phyloP scores from a whole-genome alignment of 2,329 filamentous ascomycete genomes.

The Botrytis sinoallii region DNA sequence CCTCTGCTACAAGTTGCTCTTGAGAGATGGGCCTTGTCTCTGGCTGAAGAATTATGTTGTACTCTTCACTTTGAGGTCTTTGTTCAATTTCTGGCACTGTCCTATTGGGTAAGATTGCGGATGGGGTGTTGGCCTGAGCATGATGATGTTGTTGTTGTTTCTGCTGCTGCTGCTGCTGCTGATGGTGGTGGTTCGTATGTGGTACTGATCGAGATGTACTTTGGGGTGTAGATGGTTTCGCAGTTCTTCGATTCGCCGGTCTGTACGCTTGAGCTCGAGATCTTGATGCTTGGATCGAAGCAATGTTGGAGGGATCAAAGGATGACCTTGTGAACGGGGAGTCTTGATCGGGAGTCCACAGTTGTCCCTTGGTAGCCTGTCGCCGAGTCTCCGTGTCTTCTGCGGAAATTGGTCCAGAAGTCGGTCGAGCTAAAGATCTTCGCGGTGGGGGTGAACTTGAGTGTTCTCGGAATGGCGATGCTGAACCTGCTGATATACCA shows the following conservation, averaged over 20 bases:
- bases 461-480: slow-evolving; percentile 28
- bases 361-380: slow-evolving; percentile 25
- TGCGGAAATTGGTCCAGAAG: slow-evolving; percentile 22
- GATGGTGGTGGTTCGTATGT: slow-evolving; percentile 2
- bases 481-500: slow-evolving; percentile 34
- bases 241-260: slow-evolving; percentile 22
- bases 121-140: background rate
- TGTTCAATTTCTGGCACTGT: background rate
- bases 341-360: slow-evolving; percentile 33
- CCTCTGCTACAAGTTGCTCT: slow-evolving; percentile 35
- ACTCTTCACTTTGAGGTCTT: slow-evolving; percentile 55
- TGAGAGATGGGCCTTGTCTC: slow-evolving; percentile 44
- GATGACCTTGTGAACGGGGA: slow-evolving; percentile 25
- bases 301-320: slow-evolving; percentile 34
- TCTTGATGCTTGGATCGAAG: slow-evolving; percentile 28
- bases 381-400: slow-evolving; percentile 22
- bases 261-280: slow-evolving; percentile 26
- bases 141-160: slow-evolving; percentile 6
- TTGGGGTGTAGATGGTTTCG: slow-evolving; percentile 17
- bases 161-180: slow-evolving; percentile 9
- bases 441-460: slow-evolving; percentile 29
- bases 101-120: slow-evolving; percentile 11
- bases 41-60: slow-evolving; percentile 50
- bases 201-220: background rate
- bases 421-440: slow-evolving; percentile 28